phyloP scores from a whole-genome alignment of 1,139 yeast genomes.

The Nakaseomyces sp. region DNA sequence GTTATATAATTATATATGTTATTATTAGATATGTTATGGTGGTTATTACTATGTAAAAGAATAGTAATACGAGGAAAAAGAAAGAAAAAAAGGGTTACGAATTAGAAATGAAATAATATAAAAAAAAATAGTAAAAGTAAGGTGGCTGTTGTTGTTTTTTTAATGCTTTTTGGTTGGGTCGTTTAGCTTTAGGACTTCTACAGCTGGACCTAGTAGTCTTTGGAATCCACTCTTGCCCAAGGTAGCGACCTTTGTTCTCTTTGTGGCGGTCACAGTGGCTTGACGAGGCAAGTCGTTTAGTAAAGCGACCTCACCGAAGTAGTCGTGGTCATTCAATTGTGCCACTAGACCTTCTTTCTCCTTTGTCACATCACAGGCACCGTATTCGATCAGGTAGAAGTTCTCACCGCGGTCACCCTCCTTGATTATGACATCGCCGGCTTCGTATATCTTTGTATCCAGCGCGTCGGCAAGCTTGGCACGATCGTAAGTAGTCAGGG shows the following conservation, averaged over 20 bases:
- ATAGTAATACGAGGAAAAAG: too few relatives aligned
- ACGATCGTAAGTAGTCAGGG: conserved; percentile 71
- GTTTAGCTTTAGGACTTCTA: conserved; percentile 67
- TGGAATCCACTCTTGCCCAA: conserved; percentile 89
- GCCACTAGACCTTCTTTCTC: conserved; percentile 50
- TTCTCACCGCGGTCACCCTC: conserved; percentile 92
- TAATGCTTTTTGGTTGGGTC: conserved; percentile 50
- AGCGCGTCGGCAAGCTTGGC: conserved; percentile 92
- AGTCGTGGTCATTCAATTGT: conserved; percentile 69
- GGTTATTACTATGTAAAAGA: too few relatives aligned
- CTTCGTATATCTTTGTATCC: conserved; percentile 61
- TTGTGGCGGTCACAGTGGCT: conserved; percentile 79
- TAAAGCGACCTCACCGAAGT: conserved; percentile 93
- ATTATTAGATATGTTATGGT: too few relatives aligned
- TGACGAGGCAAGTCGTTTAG: conserved; percentile 88
- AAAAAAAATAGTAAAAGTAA: neutral
- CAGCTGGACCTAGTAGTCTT: conserved; percentile 88
- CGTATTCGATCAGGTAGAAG: conserved; percentile 82
- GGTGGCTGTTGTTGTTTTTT: neutral
- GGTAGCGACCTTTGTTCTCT: conserved; percentile 77
- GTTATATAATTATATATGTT: too few relatives aligned
- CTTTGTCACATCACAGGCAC: conserved; percentile 67
- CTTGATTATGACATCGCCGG: conserved; percentile 66
- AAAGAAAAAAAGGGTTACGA: neutral
- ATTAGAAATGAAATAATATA: neutral